phyloP scores from a whole-genome alignment of 106 monocot species.

The Vanilla planifolia region DNA sequence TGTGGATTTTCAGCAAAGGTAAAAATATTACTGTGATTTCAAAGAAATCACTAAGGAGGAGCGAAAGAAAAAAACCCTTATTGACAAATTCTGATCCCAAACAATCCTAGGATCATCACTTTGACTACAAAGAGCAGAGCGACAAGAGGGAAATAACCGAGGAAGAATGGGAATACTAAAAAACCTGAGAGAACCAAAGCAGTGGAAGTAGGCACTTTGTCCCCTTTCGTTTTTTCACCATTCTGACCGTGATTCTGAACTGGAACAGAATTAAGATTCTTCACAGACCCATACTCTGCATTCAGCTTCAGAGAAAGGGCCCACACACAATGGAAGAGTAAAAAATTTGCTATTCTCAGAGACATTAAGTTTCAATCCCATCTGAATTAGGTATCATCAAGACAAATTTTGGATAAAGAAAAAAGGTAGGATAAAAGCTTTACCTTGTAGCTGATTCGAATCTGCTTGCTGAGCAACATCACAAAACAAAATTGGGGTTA shows the following conservation, averaged over 20 bases:
- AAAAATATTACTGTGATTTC: too few relatives aligned
- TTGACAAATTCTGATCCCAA: background rate
- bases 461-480: constrained; percentile 54
- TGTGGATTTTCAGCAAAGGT: background rate
- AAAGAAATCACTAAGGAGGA: too few relatives aligned
- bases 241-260: constrained; percentile 10
- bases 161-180: background rate
- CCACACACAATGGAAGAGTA: background rate
- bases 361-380: too few relatives aligned
- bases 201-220: constrained; percentile 24
- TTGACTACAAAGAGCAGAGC: too few relatives aligned
- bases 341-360: background rate
- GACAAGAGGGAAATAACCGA: too few relatives aligned
- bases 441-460: constrained; percentile 87
- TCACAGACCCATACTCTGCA: constrained; percentile 71
- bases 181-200: constrained; percentile 64
- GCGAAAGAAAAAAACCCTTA: background rate
- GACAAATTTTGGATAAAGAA: too few relatives aligned
- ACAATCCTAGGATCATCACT: background rate
- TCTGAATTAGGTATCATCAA: too few relatives aligned
- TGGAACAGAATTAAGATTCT: constrained; percentile 31
- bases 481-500: too few relatives aligned
- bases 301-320: constrained; percentile 38
- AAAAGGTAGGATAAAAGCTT: background rate
- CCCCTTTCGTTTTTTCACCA: constrained; percentile 23